Conservation (phyloP, 805 yeast species). For the Suhomyces prunicola region DNA sequence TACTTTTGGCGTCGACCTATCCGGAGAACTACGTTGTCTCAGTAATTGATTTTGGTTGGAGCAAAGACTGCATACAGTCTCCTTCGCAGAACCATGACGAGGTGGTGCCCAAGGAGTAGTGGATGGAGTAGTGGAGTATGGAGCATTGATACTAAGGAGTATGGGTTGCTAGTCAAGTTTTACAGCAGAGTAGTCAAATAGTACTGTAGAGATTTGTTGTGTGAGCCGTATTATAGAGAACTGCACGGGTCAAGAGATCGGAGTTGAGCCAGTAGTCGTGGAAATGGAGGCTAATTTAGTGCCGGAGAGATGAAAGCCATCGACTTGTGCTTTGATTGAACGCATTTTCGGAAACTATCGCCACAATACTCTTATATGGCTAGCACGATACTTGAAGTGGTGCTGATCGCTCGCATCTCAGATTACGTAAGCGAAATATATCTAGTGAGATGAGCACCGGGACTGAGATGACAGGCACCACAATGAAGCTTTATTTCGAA, state of each 20-base stretch:
- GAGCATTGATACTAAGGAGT: no score
- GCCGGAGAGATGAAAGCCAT: not conserved
- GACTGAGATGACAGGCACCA: not conserved
- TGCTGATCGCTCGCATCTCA: no score
- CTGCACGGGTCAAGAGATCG: no score
- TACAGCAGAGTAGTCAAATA: no score
- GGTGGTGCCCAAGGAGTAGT: not conserved
- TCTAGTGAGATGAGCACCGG: not conserved
- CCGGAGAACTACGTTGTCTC: not conserved
- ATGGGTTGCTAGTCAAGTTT: no score
- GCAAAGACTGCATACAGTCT: constrained; percentile 1
- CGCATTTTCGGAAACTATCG: no score
- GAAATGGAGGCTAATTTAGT: no score
- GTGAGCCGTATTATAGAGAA: no score
- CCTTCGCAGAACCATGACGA: not conserved
- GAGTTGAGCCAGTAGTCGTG: not conserved
- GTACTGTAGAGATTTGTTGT: not conserved
- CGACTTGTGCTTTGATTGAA: no score
- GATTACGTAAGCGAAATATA: not conserved
- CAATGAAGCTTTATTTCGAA: constrained; percentile 43
- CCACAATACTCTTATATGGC: no score
- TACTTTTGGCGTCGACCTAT: not conserved
- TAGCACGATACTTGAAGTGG: no score
- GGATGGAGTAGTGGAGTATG: no score
- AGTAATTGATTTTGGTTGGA: not conserved